These are phyloP conservation scores for Starmerella vaccinii DNA, from an alignment of 805 yeast species.

Conservation along the genomic window DNA sequence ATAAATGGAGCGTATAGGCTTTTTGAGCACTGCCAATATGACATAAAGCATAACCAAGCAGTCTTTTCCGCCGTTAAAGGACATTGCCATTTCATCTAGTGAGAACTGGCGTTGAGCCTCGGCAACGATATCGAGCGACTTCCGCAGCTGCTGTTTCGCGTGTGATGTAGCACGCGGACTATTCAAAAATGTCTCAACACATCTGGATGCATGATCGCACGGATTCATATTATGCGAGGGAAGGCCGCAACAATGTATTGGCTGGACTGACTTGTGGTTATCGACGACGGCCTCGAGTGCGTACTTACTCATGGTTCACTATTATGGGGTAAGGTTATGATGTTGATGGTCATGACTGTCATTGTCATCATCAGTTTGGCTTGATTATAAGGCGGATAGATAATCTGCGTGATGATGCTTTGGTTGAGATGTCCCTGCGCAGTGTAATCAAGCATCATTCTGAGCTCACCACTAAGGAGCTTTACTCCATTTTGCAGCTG, in stretches of 20 bases:
- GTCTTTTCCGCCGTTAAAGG: constrained; percentile 95
- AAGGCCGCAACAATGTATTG: no score
- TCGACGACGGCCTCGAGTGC: neutral
- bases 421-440: neutral
- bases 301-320: neutral
- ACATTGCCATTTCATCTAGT: constrained; percentile 42
- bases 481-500: constrained; percentile 19
- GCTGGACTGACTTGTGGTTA: no score
- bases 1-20: constrained; percentile 45
- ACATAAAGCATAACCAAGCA: constrained; percentile 79
- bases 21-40: constrained; percentile 45
- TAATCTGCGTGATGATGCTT: no score
- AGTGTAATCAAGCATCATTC: constrained; percentile 8
- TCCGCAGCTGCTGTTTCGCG: constrained; percentile 25
- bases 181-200: constrained; percentile 6
- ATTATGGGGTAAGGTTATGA: neutral
- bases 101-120: constrained; percentile 25
- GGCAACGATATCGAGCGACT: constrained; percentile 25
- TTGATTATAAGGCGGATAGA: no score
- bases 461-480: constrained; percentile 8
- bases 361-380: no score
- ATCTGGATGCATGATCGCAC: constrained; percentile 3
- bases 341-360: neutral
- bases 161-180: constrained; percentile 6
- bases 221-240: neutral